These are phyloP conservation scores for Trichoderma koningiopsis DNA, from an alignment of 2,329 filamentous ascomycete genomes.

Conservation along the genomic window DNA sequence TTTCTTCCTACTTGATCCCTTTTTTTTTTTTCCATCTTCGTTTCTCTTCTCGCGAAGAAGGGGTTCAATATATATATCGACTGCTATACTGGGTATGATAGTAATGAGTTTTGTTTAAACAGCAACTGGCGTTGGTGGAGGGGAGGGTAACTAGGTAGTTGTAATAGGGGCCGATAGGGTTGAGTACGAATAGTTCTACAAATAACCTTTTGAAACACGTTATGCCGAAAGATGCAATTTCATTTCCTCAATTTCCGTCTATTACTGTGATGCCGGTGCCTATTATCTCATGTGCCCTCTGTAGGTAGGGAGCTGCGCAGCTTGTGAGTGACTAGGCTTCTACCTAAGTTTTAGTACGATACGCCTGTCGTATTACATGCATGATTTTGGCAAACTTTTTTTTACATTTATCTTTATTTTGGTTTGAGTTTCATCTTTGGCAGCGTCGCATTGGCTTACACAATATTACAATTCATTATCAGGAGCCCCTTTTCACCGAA, in stretches of 20 bases:
- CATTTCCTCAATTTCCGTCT: background rate
- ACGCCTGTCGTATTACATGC: background rate
- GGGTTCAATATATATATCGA: background rate
- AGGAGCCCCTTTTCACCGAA: background rate
- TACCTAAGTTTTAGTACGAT: too few relatives aligned
- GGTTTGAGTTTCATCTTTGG: background rate
- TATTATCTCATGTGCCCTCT: background rate
- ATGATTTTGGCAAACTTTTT: background rate
- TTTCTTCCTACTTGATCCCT: background rate
- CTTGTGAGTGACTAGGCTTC: background rate
- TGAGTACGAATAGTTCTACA: background rate
- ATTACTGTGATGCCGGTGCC: background rate
- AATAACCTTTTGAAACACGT: background rate
- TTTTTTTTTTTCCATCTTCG: background rate
- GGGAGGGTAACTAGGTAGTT: background rate
- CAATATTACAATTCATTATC: background rate
- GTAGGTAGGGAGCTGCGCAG: background rate
- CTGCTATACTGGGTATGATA: conserved; percentile 8
- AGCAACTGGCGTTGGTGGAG: conserved; percentile 15
- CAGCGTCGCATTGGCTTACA: background rate
- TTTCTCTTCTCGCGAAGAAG: conserved; percentile 1
- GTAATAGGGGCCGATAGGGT: conserved; percentile 15
- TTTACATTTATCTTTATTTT: too few relatives aligned
- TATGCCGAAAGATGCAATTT: background rate
- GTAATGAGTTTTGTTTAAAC: conserved; percentile 4